Base-by-base conservation (phyloP, 768 basidiomycete genomes). In the Naganishia vaughanmartiniae region DNA sequence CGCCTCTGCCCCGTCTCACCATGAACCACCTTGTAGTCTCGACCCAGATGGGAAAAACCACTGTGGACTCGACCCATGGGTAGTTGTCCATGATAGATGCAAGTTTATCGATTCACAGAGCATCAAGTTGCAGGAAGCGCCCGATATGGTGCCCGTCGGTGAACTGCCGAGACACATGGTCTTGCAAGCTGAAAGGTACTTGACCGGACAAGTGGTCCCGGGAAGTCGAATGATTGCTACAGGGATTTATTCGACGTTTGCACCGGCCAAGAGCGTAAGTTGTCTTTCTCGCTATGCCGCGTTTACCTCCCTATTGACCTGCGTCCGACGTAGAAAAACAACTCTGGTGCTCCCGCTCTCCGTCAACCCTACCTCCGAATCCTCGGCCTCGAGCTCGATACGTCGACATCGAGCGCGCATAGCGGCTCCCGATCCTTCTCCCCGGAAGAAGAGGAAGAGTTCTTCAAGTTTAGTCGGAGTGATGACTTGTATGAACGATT, bases 131-230 rank as follows among this genome's bases (percentile, higher is more conserved):
- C 96, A 99, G 81, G 96, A 99, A 81, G 94, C 95, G 21, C 96
- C 96, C 0, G 96, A 99, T 80, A 96, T 97, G 92, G 96, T 99
- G 0, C 96, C 96, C 0, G 94, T 98, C 30, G 96, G 96, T 85
- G 96, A 99, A 78, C 84, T 99, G 51, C 96, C 96, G 11, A 83
- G 94, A 58, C 96, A 98, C 79, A 93, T 99, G 86, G 85, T 95
- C 63, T 84, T 99, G 30, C 94, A 91, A 33, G 88, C 88, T 5
- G 96, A 99, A 80, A 85, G 95, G 80, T 89, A 93, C 77, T 84
- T 98, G 66, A 92, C 94, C 0, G 93, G 92, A 0, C 89, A 89
- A 77, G 94, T 97, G 12, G 91, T 97, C 12, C 96, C 96, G 5
- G 96, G 96, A 1, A 92, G 93, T n/a, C 85, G 96, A 67, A 88